Evolutionary conservation across 768 basidiomycete species (phyloP).

Genomic region (Podaxis sp.): DNA sequence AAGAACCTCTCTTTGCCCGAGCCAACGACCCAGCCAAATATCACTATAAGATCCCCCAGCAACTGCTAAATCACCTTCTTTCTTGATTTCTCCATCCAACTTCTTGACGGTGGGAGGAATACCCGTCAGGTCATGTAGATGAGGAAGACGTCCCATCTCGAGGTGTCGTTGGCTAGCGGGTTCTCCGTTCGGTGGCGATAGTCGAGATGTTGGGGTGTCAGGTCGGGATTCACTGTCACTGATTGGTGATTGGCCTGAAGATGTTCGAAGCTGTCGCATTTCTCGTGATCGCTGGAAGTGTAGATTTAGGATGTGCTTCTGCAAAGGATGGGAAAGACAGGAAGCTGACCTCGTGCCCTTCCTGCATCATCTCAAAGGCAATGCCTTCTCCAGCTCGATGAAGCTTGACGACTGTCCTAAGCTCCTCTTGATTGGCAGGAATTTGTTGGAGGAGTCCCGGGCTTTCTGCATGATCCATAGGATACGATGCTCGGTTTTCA

Average conservation of each 20-base stretch:
- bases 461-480: not conserved
- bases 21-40: slow-evolving; percentile 56
- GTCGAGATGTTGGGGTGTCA: not conserved
- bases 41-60: slow-evolving; percentile 57
- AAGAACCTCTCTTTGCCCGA: slow-evolving; percentile 47
- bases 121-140: slow-evolving; percentile 28
- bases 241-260: not conserved
- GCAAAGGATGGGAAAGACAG: not conserved
- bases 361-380: not conserved
- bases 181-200: not conserved
- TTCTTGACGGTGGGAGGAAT: slow-evolving; percentile 52
- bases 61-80: slow-evolving; percentile 34
- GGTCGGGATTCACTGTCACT: not conserved
- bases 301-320: not conserved
- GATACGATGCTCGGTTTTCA: not conserved
- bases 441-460: not conserved
- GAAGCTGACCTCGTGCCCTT: not conserved
- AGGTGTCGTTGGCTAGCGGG: not conserved
- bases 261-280: not conserved
- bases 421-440: not conserved
- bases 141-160: not conserved
- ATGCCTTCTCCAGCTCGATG: not conserved
- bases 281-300: not conserved
- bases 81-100: slow-evolving; percentile 50
- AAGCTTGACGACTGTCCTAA: not conserved